Base-by-base conservation (phyloP, 257 asterid genomes). In the Craterostigma plantagineum region DNA sequence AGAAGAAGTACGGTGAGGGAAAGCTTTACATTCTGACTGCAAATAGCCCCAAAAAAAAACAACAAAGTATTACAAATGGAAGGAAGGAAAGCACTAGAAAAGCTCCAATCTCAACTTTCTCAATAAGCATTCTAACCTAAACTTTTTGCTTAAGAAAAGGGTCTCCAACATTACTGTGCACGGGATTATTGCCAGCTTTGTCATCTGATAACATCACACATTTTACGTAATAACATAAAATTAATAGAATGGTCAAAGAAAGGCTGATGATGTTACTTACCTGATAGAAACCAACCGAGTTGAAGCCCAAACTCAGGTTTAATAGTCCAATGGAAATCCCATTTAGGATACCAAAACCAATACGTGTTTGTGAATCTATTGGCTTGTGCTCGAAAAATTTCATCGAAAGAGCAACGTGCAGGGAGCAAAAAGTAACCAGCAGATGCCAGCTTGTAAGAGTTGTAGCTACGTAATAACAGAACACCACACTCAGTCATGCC, bases 381-480 rank as follows among this genome's bases (percentile, higher is more conserved):
- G 93, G 92, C 49, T 76, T 83, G 67, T 79, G 91, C 65, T 83
- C 95, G 34, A 83, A 83, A 47, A 79, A 63, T 37, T 69, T 82
- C 92, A 84, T 50, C 60, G 66, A 65, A 10, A 69, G 56, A 0
- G 91, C 93, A 62, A 72, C 75, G 38, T 77, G 96, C 56, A 85
- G 92, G 33, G 95, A 79, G 56, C 85, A 77, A 62, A 61, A 80
- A 0, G 93, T 80, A 33, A 77, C 93, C 42, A 80, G 69, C 53
- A 82, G 65, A 70, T 82, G 94, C 94, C 94, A 82, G 76, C 94
- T 82, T 30, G 94, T 82, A 65, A 83, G 53, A 56, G 92, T 85
- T 9, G 93, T 80, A 65, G 93, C 92, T 85, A 80, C 58, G 66
- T 16, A 36, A 35, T n/a, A n/a, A n/a, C n/a, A n/a, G n/a, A n/a